Conservation (phyloP, 2,329 filamentous ascomycete species). For the Camillea tinctor region DNA sequence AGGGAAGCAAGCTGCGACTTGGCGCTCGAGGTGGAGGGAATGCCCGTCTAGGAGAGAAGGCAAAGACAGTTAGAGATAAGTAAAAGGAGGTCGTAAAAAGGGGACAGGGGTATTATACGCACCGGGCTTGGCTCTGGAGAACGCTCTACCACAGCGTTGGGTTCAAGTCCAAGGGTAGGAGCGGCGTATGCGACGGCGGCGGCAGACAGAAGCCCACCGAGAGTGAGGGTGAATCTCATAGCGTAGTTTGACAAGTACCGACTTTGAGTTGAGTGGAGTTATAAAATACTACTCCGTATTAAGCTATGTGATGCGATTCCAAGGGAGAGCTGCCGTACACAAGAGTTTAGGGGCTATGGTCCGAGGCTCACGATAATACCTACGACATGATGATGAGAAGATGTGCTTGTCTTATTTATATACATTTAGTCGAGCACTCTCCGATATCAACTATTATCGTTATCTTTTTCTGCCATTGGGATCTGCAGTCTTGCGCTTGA, state of each 20-base stretch:
- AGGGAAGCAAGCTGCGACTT: constrained; percentile 44
- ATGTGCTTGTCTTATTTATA: not conserved
- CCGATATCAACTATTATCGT: not conserved
- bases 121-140: constrained; percentile 6
- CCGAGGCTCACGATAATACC: not conserved
- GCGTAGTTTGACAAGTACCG: not conserved
- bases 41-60: constrained; percentile 34
- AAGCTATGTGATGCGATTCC: too few species aligned
- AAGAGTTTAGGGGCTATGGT: not conserved
- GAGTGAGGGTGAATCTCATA: not conserved
- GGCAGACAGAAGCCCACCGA: not conserved
- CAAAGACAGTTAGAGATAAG: too few species aligned
- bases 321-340: not conserved
- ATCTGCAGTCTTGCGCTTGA: not conserved
- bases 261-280: not conserved
- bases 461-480: not conserved
- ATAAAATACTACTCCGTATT: not conserved
- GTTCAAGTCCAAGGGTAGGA: not conserved
- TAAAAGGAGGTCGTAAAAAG: not conserved
- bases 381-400: not conserved
- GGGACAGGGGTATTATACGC: not conserved
- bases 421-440: not conserved
- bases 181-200: not conserved
- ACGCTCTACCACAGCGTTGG: constrained; percentile 1
- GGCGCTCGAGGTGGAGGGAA: constrained; percentile 47